Base-by-base conservation (phyloP, 2,329 filamentous ascomycete genomes). In the Cercospora berteroae region DNA sequence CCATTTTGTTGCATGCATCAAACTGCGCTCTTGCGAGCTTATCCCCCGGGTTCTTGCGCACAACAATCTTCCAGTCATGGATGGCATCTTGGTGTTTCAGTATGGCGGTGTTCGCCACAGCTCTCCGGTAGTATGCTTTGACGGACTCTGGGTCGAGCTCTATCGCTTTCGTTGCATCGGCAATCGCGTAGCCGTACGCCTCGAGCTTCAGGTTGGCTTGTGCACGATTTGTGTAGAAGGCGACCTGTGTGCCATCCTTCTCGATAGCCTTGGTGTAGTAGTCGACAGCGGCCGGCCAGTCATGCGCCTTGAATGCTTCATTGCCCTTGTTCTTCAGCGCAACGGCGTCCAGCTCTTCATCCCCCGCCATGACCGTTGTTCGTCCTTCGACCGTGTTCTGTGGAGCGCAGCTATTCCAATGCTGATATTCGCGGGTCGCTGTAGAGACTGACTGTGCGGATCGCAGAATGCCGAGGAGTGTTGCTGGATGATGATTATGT, bases 141-240 rank as follows among this genome's bases (percentile, higher is more conserved):
- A 94, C 87, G 78, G 97, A 93, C 76, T 88, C 87, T 16, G 93
- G 88, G 77, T 98, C 92, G 67, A 98, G 83, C 78, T 96, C 93
- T 76, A 98, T 89, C 16, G 95, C 95, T 80, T 92, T 96, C 63
- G 91, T 92, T 33, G 94, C 93, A 81, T 99, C 95, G 62, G 89
- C 85, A 74, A 98, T 90, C 25, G 95, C 94, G 82, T 94, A 96
- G 44, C 95, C 95, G 78, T 94, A 98, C 20, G 94, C 89, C 80
- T 99, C 95, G 44, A 94, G 89, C 83, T 97, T 98, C 80, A 99
- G 94, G 79, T 99, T 70, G 80, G 97, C 94, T 87, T 97, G 94
- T 20, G 95, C 95, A 79, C 95, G 87, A 82, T 99, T 99, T 75
- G 92, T 93, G 82, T 89, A 98, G 82, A 94, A 98, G 0, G 94